These are phyloP conservation scores for Ceratobasidium sp. DNA, from an alignment of 1,284 basidiomycete species.

Conservation along the genomic window DNA sequence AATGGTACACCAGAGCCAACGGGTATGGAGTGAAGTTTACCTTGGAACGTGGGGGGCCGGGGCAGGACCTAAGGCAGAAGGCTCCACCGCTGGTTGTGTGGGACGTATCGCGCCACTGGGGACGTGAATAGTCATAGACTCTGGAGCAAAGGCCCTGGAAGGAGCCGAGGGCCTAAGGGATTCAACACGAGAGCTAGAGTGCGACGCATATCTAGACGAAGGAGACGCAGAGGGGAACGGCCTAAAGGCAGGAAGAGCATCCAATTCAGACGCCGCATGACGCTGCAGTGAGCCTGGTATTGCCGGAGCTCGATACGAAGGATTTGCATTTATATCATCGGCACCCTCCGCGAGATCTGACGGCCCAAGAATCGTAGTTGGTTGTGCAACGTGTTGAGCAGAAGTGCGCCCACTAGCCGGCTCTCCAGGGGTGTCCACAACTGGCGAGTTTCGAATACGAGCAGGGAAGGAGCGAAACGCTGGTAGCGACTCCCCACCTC, in stretches of 20 bases:
- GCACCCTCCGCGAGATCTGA: not conserved
- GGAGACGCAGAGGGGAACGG: constrained; percentile 13
- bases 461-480: constrained; percentile 23
- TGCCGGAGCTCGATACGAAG: not conserved
- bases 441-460: not conserved
- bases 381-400: not conserved
- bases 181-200: not conserved
- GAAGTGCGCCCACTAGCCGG: not conserved
- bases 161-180: not conserved
- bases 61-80: not conserved
- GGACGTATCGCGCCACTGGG: not conserved
- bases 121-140: not conserved
- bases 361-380: not conserved
- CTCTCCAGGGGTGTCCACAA: not conserved
- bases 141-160: not conserved
- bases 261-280: not conserved
- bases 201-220: constrained; percentile 19
- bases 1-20: not conserved
- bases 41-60: not conserved
- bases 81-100: not conserved
- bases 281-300: not conserved
- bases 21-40: not conserved
- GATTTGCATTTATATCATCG: not conserved
- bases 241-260: constrained; percentile 9
- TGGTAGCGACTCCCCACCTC: not conserved